Percentiles rank a stretch among this genome's conserved stretches.
Evolutionary conservation across 192 early-diverging fungal species (phyloP).

Genomic region (Backusella mclennaniae): DNA sequence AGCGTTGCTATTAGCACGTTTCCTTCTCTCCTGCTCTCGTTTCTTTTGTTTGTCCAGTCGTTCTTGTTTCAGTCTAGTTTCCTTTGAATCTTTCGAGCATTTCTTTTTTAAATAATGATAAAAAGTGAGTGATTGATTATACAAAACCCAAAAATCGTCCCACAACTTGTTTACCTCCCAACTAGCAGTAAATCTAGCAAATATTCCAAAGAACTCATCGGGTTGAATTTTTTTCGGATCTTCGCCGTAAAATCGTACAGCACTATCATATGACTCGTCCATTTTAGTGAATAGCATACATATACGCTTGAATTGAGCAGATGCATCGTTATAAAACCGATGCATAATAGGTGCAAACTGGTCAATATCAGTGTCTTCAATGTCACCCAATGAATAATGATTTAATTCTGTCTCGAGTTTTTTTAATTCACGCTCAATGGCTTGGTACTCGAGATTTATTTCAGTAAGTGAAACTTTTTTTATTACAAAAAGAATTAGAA

Average conservation of each 20-base stretch:
- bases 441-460: conserved; percentile 44
- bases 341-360: conserved; percentile 63
- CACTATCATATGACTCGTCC: conserved; percentile 65
- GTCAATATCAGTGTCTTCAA: conserved; percentile 47
- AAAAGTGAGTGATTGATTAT: background rate
- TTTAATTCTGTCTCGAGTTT: conserved; percentile 44
- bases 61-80: conserved; percentile 38
- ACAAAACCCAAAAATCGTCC: background rate
- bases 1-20: conserved; percentile 19
- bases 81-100: conserved; percentile 16
- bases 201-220: conserved; percentile 85
- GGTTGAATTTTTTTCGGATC: conserved; percentile 67
- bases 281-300: conserved; percentile 57
- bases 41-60: conserved; percentile 49
- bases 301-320: conserved; percentile 55
- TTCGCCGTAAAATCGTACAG: conserved; percentile 71
- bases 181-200: conserved; percentile 69
- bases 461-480: conserved; percentile 24
- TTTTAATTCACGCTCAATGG: conserved; percentile 38
- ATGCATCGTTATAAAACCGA: conserved; percentile 60
- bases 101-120: background rate
- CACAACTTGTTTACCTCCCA: conserved; percentile 42
- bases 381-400: conserved; percentile 24
- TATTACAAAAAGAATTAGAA: background rate
- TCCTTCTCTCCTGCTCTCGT: conserved; percentile 42